Percentiles rank a stretch among this genome's conserved stretches.
phyloP scores from a whole-genome alignment of 495 filamentous ascomycete species.

The Penicillium cataractarum region DNA sequence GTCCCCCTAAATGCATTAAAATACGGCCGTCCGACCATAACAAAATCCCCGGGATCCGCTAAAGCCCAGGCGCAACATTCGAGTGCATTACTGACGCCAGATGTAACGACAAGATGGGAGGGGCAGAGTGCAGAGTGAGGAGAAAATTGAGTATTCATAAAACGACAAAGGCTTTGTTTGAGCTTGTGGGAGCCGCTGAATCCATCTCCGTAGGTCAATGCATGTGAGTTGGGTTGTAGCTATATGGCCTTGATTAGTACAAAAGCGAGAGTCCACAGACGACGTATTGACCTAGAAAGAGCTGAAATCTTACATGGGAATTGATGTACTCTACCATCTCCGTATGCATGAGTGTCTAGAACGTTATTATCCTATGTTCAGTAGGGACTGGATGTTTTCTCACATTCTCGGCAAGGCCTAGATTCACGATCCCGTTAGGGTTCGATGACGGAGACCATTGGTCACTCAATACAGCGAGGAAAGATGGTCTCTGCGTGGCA shows the following conservation, averaged over 20 bases:
- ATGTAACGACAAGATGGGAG: conserved; percentile 29
- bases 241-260: conserved; percentile 13
- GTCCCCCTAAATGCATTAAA: conserved; percentile 28
- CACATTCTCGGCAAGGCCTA: conserved; percentile 26
- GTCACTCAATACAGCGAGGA: conserved; percentile 17
- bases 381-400: background rate
- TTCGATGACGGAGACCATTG: conserved; percentile 24
- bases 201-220: conserved; percentile 35
- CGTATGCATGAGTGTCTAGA: conserved; percentile 19
- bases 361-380: background rate
- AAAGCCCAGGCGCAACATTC: conserved; percentile 34
- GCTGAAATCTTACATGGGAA: conserved; percentile 11
- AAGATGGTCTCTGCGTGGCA: conserved; percentile 14
- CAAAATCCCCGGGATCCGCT: conserved; percentile 32
- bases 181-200: conserved; percentile 27
- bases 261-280: background rate
- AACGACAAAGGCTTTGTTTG: conserved; percentile 27
- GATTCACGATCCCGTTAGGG: conserved; percentile 28
- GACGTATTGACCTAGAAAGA: background rate
- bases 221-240: conserved; percentile 14
- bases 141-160: conserved; percentile 29
- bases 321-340: conserved; percentile 22
- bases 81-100: conserved; percentile 31
- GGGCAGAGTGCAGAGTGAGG: conserved; percentile 16
- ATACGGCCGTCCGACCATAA: conserved; percentile 34